Evolutionary conservation across 345 rosid species (phyloP).

Genomic region (Conringia planisiliqua): DNA sequence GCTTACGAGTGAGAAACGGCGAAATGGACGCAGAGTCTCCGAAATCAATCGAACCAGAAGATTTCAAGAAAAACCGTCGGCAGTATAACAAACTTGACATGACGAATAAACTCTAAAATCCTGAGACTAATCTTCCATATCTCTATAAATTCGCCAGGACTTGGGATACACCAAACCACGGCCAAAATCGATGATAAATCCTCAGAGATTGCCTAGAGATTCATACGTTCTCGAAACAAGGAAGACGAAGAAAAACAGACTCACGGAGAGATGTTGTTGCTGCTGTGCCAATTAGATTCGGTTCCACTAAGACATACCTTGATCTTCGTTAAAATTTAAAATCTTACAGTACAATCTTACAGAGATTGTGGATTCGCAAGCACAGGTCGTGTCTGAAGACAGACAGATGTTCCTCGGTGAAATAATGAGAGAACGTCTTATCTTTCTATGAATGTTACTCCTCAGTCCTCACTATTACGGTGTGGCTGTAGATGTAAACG

Average conservation of each 20-base stretch:
- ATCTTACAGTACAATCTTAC: too few relatives aligned
- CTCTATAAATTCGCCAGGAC: too few relatives aligned
- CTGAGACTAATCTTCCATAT: not conserved
- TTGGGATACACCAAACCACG: too few relatives aligned
- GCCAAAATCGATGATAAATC: too few relatives aligned
- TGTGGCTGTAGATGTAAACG: too few relatives aligned
- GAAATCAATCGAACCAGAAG: not conserved
- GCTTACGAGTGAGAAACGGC: not conserved
- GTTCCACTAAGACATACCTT: too few relatives aligned
- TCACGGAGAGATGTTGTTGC: too few relatives aligned
- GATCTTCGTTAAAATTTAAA: too few relatives aligned
- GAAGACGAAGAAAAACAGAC: too few relatives aligned
- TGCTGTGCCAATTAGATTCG: too few relatives aligned
- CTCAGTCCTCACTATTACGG: not conserved
- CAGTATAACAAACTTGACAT: slow-evolving; percentile 13
- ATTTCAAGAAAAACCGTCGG: not conserved
- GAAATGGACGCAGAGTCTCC: not conserved
- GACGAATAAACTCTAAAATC: not conserved
- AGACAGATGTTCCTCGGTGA: not conserved
- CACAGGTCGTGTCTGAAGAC: not conserved
- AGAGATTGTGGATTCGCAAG: not conserved
- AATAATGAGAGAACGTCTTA: not conserved
- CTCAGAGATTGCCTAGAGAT: too few relatives aligned
- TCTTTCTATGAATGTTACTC: not conserved
- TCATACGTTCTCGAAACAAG: too few relatives aligned